Base-by-base conservation (phyloP, 129 eudicot genomes). In the Scalesia atractyloides region DNA sequence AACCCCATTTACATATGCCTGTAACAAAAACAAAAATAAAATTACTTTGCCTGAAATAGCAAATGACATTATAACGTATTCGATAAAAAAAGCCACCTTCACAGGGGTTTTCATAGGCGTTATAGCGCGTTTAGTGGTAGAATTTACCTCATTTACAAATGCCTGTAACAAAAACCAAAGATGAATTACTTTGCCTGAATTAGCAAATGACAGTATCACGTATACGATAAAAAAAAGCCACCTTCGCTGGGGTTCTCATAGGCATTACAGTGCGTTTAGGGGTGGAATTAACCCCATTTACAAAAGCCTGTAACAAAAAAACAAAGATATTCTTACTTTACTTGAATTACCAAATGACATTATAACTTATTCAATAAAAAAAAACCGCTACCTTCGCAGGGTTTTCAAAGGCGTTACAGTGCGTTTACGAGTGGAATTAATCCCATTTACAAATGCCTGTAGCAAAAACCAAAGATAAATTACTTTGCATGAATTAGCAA, bases 81-180 rank as follows among this genome's bases (percentile, higher is more conserved):
- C 3, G 34, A 3, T 41, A 7, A 47, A 46, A 37, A 37, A n/a
- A 41, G 19, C 54, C 69, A 85, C 91, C 88, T 46, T 50, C 22
- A 20, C 36, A 19, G 86, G 83, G 65, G 84, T 82, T 69, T 68
- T 81, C 34, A 78, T 66, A 71, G 90, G 90, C 64, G 91, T 88
- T 16, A 69, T 36, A 20, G 78, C 54, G 57, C 79, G 73, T 71
- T 77, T 83, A 18, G 76, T 39, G 6, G 67, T 24, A 41, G 78
- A 73, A 10, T 16, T 39, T 17, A 84, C 73, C 68, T 19, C 66
- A 48, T 61, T 51, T 43, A 37, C 5, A 58, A 36, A 44, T 20
- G 46, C 10, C 2, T 30, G 34, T 30, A 30, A 3, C 4, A 30
- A 30, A 30, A 30, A 30, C 34, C 5, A 30, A 30, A 30, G 34